A percentile compares a stretch with the other conserved stretches of the same genome.
Conservation (phyloP, 129 eudicot species). For the Calendula officinalis region DNA sequence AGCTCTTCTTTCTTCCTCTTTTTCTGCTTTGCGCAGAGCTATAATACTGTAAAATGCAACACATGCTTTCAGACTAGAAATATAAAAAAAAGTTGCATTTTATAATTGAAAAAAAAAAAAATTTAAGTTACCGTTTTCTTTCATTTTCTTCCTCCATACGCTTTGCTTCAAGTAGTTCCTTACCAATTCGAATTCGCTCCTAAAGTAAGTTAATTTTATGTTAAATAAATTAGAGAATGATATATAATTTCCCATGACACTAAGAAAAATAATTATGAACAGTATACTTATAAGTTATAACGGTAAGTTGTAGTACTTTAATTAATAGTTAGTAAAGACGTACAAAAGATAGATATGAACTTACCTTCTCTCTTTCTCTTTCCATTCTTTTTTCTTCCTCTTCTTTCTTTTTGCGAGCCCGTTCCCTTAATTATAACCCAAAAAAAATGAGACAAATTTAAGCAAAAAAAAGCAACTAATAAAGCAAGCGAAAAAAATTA, state of each 20-base stretch:
- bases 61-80: background rate
- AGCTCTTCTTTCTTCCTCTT: conserved; percentile 88
- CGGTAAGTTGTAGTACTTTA: background rate
- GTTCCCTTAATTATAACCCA: conserved; percentile 43
- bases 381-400: conserved; percentile 94
- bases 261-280: background rate
- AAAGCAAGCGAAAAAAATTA: background rate
- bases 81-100: background rate
- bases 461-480: conserved; percentile 1
- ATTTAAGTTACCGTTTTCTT: conserved; percentile 71
- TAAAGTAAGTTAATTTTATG: conserved; percentile 19
- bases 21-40: conserved; percentile 84
- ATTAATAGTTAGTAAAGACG: conserved; percentile 2
- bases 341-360: background rate
- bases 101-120: background rate
- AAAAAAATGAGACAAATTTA: background rate
- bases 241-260: background rate
- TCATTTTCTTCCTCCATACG: conserved; percentile 88
- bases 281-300: background rate
- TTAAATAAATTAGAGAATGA: background rate
- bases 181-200: conserved; percentile 88
- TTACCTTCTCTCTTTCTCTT: conserved; percentile 95
- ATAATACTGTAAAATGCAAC: conserved; percentile 46
- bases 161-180: conserved; percentile 94
- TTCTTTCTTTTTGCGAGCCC: conserved; percentile 85